phyloP scores from a whole-genome alignment of 305 asterid genomes.

The Andrographis paniculata region DNA sequence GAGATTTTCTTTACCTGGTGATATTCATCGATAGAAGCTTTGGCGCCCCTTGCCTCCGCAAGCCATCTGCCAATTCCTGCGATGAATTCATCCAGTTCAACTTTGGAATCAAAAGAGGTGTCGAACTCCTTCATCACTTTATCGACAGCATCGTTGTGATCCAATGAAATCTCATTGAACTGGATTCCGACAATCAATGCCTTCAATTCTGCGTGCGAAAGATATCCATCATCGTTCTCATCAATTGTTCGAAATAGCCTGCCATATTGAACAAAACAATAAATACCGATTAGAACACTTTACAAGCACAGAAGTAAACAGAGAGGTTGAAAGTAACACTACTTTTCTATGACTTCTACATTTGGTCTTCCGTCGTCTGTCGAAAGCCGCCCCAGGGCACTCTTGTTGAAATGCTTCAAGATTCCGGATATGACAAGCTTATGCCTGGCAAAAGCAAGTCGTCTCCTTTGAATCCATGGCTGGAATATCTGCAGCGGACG shows the following conservation, averaged over 20 bases:
- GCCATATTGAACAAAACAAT: slow-evolving; percentile 19
- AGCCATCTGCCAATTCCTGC: slow-evolving; percentile 69
- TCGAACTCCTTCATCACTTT: slow-evolving; percentile 74
- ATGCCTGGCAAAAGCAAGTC: slow-evolving; percentile 61
- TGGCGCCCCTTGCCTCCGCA: slow-evolving; percentile 51
- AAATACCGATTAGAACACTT: not conserved
- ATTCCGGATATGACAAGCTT: slow-evolving; percentile 75
- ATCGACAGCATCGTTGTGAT: slow-evolving; percentile 45
- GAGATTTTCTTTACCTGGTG: slow-evolving; percentile 45
- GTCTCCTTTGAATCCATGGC: slow-evolving; percentile 81
- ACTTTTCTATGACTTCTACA: slow-evolving; percentile 48
- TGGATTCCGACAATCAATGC: slow-evolving; percentile 67
- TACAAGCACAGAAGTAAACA: not conserved
- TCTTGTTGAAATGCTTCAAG: slow-evolving; percentile 52
- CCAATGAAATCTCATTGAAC: slow-evolving; percentile 49
- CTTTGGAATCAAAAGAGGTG: slow-evolving; percentile 29
- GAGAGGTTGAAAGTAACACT: slow-evolving; percentile 13
- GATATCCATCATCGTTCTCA: slow-evolving; percentile 37
- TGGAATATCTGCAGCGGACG: slow-evolving; percentile 58
- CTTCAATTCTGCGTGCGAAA: slow-evolving; percentile 50
- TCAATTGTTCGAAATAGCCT: slow-evolving; percentile 66
- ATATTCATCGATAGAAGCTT: slow-evolving; percentile 31
- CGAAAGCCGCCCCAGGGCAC: slow-evolving; percentile 58
- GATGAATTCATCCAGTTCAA: slow-evolving; percentile 42
- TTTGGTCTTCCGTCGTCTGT: slow-evolving; percentile 57